A percentile compares a stretch with the other conserved stretches of the same genome.
Evolutionary conservation across 176 grass and related monocot species (phyloP).

Genomic region (Carex myosuroides): DNA sequence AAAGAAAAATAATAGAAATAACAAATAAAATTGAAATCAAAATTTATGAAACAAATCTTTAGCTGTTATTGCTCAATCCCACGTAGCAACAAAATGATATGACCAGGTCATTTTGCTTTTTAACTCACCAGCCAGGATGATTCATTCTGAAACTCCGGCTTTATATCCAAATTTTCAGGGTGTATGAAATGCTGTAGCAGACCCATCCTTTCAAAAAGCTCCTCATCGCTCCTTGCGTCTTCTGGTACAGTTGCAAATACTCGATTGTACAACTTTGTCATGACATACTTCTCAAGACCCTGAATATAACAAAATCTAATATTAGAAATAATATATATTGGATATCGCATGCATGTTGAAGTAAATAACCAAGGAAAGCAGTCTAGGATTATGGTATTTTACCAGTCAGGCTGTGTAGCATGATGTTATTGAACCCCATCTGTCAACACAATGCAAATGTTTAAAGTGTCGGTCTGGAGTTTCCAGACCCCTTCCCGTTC

Average conservation of each 20-base stretch:
- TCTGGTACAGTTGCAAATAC: slow-evolving; percentile 94
- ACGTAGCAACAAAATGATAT: not conserved
- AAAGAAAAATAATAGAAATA: not conserved
- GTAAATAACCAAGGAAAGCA: not conserved
- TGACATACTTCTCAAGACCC: slow-evolving; percentile 99
- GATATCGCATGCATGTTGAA: not conserved
- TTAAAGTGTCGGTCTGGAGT: not conserved
- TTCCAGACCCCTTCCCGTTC: not conserved
- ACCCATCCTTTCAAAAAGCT: slow-evolving; percentile 92
- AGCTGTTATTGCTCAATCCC: not conserved
- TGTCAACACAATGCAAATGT: not conserved
- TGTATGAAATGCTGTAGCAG: slow-evolving; percentile 77
- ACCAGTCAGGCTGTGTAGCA: not conserved
- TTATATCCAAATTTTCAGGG: slow-evolving; percentile 96
- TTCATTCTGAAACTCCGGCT: slow-evolving; percentile 87
- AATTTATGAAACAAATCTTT: not conserved
- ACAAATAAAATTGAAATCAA: not conserved
- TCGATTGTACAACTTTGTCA: slow-evolving; percentile 89
- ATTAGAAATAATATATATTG: not conserved
- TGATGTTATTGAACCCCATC: not conserved
- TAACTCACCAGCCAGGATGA: slow-evolving; percentile 88
- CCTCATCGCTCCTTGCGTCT: slow-evolving; percentile 82
- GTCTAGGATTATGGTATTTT: not conserved
- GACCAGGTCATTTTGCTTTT: slow-evolving; percentile 7
- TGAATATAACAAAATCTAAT: slow-evolving; percentile 27